Conservation (phyloP, 73 alveolate genomes). For the Paramecium primaurelia region DNA sequence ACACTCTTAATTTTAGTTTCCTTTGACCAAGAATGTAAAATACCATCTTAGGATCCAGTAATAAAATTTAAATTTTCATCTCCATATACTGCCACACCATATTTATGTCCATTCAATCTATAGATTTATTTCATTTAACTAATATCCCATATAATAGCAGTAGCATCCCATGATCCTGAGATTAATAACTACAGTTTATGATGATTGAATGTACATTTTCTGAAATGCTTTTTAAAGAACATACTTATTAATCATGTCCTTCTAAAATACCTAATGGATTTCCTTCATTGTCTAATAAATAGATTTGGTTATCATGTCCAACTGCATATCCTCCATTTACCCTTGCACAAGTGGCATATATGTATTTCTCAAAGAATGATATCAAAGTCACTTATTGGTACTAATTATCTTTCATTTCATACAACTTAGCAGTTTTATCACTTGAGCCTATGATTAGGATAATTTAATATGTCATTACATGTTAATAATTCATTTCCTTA, state of each 20-base stretch:
- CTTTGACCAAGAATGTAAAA: slow-evolving; percentile 68
- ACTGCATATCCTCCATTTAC: slow-evolving; percentile 74
- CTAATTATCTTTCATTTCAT: slow-evolving; percentile 19
- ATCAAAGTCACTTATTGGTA: slow-evolving; percentile 66
- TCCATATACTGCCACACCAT: slow-evolving; percentile 95
- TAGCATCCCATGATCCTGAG: slow-evolving; percentile 99
- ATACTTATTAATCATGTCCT: slow-evolving; percentile 90
- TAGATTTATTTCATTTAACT: slow-evolving; percentile 71
- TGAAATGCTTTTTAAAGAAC: slow-evolving; percentile 52
- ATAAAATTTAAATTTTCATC: slow-evolving; percentile 78
- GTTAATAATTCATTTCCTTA: neutral
- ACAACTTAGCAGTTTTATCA: slow-evolving; percentile 51
- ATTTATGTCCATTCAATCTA: slow-evolving; percentile 90
- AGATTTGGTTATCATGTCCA: slow-evolving; percentile 87
- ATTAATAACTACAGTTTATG: slow-evolving; percentile 58
- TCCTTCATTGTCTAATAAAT: slow-evolving; percentile 82
- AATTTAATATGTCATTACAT: neutral
- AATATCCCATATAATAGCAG: slow-evolving; percentile 97
- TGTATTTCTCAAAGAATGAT: slow-evolving; percentile 74
- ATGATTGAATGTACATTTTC: neutral
- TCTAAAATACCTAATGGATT: slow-evolving; percentile 83
- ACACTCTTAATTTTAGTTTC: slow-evolving; percentile 71
- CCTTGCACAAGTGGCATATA: slow-evolving; percentile 62
- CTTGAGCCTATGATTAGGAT: neutral
- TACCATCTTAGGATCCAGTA: slow-evolving; percentile 96